Percentiles rank a stretch among this genome's conserved stretches.
These are phyloP conservation scores for Cicer chorassanicum DNA, from an alignment of 306 rosid genomes.

Conservation along the genomic window DNA sequence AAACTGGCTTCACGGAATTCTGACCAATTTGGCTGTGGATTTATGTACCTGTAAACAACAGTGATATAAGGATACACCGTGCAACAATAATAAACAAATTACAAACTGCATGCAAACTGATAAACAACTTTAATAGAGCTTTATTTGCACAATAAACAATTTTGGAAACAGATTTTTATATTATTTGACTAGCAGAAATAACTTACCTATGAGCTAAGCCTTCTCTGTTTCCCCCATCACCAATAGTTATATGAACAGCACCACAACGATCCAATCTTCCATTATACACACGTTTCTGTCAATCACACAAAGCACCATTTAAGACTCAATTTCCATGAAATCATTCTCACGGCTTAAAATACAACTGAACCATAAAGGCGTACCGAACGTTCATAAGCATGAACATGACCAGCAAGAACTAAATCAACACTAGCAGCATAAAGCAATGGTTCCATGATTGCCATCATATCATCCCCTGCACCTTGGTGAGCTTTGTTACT, in stretches of 20 bases:
- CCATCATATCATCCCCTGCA: slow-evolving; percentile 83
- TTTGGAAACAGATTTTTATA: slow-evolving; percentile 21
- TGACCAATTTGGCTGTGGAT: slow-evolving; percentile 88
- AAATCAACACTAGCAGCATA: slow-evolving; percentile 81
- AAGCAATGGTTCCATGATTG: slow-evolving; percentile 79
- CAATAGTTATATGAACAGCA: slow-evolving; percentile 90
- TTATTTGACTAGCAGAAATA: slow-evolving; percentile 27
- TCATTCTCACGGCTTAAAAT: slow-evolving; percentile 3
- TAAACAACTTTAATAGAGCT: background rate
- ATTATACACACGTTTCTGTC: slow-evolving; percentile 76
- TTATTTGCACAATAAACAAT: background rate
- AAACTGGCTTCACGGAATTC: slow-evolving; percentile 91
- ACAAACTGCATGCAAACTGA: slow-evolving; percentile 29
- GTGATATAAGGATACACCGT: slow-evolving; percentile 9
- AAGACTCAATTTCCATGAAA: slow-evolving; percentile 10
- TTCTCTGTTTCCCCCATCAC: slow-evolving; percentile 97
- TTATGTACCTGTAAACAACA: slow-evolving; percentile 58
- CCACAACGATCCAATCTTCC: slow-evolving; percentile 81
- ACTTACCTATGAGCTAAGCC: slow-evolving; percentile 83
- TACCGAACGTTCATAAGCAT: slow-evolving; percentile 97
- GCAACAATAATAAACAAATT: background rate
- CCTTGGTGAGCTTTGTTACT: slow-evolving; percentile 94
- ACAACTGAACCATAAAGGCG: slow-evolving; percentile 1
- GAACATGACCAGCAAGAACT: slow-evolving; percentile 87
- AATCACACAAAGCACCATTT: slow-evolving; percentile 19